These are phyloP conservation scores for Phyllosticta paracitricarpa DNA, from an alignment of 2,329 filamentous ascomycete species.

Conservation along the genomic window DNA sequence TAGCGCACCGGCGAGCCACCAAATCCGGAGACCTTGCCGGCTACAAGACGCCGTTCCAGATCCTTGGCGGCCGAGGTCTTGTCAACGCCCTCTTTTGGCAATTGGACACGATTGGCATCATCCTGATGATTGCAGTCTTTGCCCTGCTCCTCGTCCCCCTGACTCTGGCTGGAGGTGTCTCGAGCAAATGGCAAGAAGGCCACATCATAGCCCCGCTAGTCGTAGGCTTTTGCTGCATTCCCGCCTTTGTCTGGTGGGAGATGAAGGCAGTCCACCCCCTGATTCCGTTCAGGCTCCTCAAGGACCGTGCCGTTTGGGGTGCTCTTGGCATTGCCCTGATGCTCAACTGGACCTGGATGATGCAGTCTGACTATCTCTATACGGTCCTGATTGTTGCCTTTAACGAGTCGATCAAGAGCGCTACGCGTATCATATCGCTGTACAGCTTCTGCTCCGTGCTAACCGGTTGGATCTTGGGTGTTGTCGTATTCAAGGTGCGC, in stretches of 20 bases:
- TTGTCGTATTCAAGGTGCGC: slow-evolving; percentile 48
- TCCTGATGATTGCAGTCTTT: slow-evolving; percentile 37
- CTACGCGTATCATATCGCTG: slow-evolving; percentile 50
- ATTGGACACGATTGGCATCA: slow-evolving; percentile 43
- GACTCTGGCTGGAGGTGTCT: slow-evolving; percentile 44
- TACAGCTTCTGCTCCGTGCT: slow-evolving; percentile 52
- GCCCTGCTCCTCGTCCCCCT: slow-evolving; percentile 42
- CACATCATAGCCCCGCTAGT: slow-evolving; percentile 43
- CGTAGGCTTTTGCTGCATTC: slow-evolving; percentile 40
- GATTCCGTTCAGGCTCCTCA: slow-evolving; percentile 50
- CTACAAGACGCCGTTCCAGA: slow-evolving; percentile 36
- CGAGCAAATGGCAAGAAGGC: slow-evolving; percentile 40
- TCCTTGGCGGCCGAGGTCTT: slow-evolving; percentile 30
- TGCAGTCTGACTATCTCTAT: slow-evolving; percentile 56
- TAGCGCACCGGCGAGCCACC: slow-evolving; percentile 44
- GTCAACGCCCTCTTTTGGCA: slow-evolving; percentile 44
- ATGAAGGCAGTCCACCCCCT: slow-evolving; percentile 41
- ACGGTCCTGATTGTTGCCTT: slow-evolving; percentile 54
- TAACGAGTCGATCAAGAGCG: slow-evolving; percentile 45
- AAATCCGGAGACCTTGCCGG: slow-evolving; percentile 38
- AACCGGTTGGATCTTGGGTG: slow-evolving; percentile 45
- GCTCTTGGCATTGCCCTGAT: slow-evolving; percentile 43
- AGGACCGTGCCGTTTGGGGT: slow-evolving; percentile 55
- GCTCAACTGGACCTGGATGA: slow-evolving; percentile 39
- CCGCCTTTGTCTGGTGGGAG: slow-evolving; percentile 47